Percentiles rank a stretch among this genome's conserved stretches.
These are phyloP conservation scores for Nemania sp. DNA, from an alignment of 2,329 filamentous ascomycete species.

Conservation along the genomic window DNA sequence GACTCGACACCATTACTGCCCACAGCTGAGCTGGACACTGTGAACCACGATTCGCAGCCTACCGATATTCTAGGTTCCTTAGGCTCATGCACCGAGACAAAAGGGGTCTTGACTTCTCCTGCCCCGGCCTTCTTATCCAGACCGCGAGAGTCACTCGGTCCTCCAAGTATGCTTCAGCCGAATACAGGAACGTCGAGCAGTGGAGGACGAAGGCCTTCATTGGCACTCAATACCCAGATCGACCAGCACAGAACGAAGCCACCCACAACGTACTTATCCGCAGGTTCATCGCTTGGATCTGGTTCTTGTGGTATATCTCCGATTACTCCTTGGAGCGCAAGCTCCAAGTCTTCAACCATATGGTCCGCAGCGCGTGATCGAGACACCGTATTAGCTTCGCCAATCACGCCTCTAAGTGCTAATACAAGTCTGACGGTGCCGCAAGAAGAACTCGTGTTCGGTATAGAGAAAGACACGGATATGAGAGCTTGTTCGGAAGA, in stretches of 20 bases:
- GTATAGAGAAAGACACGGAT: conserved; percentile 31
- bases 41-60: conserved; percentile 33
- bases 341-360: conserved; percentile 35
- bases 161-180: conserved; percentile 19
- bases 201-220: conserved; percentile 35
- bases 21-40: conserved; percentile 36
- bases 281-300: conserved; percentile 43
- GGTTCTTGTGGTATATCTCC: conserved; percentile 52
- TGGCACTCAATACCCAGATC: conserved; percentile 40
- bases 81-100: background rate
- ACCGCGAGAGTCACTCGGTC: background rate
- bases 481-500: conserved; percentile 35
- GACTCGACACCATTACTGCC: conserved; percentile 51
- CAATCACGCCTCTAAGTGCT: conserved; percentile 47
- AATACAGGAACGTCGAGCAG: conserved; percentile 14
- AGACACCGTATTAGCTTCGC: conserved; percentile 52
- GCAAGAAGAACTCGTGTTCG: conserved; percentile 39
- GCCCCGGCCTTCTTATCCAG: conserved; percentile 1
- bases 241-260: conserved; percentile 36
- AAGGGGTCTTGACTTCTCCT: background rate
- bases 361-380: conserved; percentile 49
- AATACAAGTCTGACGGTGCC: conserved; percentile 29
- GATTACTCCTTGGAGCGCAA: conserved; percentile 49
- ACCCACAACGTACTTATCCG: conserved; percentile 36
- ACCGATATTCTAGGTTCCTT: conserved; percentile 10